phyloP scores from a whole-genome alignment of 805 yeast genomes.

The Lipomyces yamanashiensis region DNA sequence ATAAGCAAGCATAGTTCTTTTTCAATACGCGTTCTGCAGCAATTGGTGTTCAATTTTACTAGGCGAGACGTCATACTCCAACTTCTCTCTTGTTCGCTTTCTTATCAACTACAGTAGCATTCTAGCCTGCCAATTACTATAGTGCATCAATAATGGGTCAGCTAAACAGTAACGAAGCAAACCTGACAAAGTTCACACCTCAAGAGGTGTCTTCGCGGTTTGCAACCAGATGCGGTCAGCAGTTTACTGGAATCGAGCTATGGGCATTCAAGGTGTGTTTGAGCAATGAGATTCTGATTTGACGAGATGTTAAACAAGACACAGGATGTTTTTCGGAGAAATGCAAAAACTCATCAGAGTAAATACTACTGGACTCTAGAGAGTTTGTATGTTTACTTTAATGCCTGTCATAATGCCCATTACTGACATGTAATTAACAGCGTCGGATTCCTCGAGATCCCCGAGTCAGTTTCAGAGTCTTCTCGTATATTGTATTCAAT shows the following conservation, averaged over 20 bases:
- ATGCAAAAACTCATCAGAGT: conserved; percentile 37
- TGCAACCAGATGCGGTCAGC: conserved; percentile 44
- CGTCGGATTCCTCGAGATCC: conserved; percentile 45
- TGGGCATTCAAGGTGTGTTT: conserved; percentile 43
- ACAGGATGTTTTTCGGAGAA: conserved; percentile 39
- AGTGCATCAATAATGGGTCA: conserved; percentile 23
- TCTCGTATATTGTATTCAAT: conserved; percentile 49
- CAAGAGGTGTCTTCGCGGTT: conserved; percentile 43
- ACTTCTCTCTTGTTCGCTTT: too few relatives aligned
- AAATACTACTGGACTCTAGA: conserved; percentile 32
- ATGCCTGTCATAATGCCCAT: background rate
- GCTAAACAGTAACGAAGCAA: conserved; percentile 25
- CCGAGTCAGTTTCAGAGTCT: conserved; percentile 44
- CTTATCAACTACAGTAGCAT: too few relatives aligned
- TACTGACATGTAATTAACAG: conserved; percentile 20
- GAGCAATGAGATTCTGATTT: background rate
- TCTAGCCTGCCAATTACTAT: background rate
- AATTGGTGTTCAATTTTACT: too few relatives aligned
- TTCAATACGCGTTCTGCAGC: too few relatives aligned
- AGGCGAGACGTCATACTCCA: too few relatives aligned
- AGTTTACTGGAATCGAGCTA: conserved; percentile 47
- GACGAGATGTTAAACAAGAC: background rate
- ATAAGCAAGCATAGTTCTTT: too few relatives aligned
- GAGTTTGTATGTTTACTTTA: conserved; percentile 24
- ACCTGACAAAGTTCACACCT: conserved; percentile 28